Percentiles rank a stretch among this genome's conserved stretches.
Evolutionary conservation across 1,139 yeast species (phyloP).

Genomic region (Pichia sp.): DNA sequence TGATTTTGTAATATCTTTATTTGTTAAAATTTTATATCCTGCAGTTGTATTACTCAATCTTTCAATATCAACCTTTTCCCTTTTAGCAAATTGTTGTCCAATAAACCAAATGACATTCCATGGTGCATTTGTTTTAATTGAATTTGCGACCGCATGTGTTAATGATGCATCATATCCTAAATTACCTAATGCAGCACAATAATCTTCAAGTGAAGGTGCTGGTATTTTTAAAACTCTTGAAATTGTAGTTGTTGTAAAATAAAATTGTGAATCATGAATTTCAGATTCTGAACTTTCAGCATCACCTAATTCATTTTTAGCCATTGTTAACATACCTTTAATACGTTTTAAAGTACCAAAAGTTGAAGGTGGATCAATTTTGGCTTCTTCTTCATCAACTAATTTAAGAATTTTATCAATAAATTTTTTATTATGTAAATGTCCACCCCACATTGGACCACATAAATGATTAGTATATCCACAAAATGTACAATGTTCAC

Average conservation of each 20-base stretch:
- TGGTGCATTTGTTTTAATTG: conserved; percentile 86
- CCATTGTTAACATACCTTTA: conserved; percentile 87
- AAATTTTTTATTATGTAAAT: conserved; percentile 63
- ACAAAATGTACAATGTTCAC: conserved; percentile 62
- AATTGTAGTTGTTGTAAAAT: conserved; percentile 71
- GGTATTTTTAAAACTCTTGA: conserved; percentile 74
- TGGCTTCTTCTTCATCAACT: conserved; percentile 34
- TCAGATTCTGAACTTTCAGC: conserved; percentile 6
- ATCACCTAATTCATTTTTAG: conserved; percentile 52
- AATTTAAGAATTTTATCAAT: conserved; percentile 50
- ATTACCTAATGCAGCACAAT: conserved; percentile 79
- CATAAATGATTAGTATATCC: conserved; percentile 66
- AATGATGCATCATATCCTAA: conserved; percentile 75
- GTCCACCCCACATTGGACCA: conserved; percentile 96
- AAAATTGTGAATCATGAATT: conserved; percentile 53
- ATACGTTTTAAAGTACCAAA: conserved; percentile 82
- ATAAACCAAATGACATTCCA: conserved; percentile 72
- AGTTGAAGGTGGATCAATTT: conserved; percentile 26
- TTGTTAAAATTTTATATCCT: conserved; percentile 57
- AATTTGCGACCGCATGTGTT: conserved; percentile 83
- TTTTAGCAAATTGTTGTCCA: conserved; percentile 57
- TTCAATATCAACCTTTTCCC: conserved; percentile 35
- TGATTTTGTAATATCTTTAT: conserved; percentile 26
- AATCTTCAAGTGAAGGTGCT: conserved; percentile 70
- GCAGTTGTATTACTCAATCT: conserved; percentile 48